A percentile compares a stretch with the other conserved stretches of the same genome.
Conservation (phyloP, 768 basidiomycete genomes). For the Pleurotus salmoneostramineus region DNA sequence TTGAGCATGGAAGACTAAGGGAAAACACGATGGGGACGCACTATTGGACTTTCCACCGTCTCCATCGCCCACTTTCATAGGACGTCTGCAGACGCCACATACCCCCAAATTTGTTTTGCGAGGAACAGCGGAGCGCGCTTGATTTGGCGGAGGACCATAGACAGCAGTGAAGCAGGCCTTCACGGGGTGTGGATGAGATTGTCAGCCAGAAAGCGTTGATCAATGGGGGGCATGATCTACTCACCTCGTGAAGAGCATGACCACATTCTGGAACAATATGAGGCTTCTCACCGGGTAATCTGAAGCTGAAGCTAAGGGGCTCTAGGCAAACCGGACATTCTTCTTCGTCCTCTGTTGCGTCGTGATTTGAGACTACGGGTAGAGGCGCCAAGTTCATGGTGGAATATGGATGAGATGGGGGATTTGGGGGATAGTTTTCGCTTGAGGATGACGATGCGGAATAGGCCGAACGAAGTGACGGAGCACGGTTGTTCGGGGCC, state of each 20-base stretch:
- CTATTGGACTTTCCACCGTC: constrained; percentile 88
- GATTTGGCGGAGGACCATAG: constrained; percentile 80
- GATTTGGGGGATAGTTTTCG: constrained; percentile 24
- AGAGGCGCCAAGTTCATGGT: constrained; percentile 61
- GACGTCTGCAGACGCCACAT: constrained; percentile 93
- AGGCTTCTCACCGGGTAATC: constrained; percentile 93
- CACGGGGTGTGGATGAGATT: constrained; percentile 1
- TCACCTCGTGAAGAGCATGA: constrained; percentile 92
- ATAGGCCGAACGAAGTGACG: constrained; percentile 39
- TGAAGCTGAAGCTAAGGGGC: constrained; percentile 87
- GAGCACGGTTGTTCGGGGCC: constrained; percentile 16
- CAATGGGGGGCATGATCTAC: constrained; percentile 13
- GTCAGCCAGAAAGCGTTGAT: background rate
- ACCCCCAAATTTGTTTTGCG: constrained; percentile 85
- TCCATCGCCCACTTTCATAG: constrained; percentile 93
- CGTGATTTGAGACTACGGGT: constrained; percentile 68
- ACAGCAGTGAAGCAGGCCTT: constrained; percentile 97
- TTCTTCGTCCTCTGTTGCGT: constrained; percentile 70
- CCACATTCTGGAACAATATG: constrained; percentile 98
- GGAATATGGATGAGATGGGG: constrained; percentile 48
- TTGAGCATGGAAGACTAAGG: constrained; percentile 7
- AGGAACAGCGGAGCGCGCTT: constrained; percentile 49
- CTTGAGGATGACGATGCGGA: constrained; percentile 39
- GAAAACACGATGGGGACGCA: constrained; percentile 33
- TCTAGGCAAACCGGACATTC: constrained; percentile 98